Percentiles rank a stretch among this genome's conserved stretches.
Conservation (phyloP, 805 yeast species). For the Yamadazyma ubonensis region DNA sequence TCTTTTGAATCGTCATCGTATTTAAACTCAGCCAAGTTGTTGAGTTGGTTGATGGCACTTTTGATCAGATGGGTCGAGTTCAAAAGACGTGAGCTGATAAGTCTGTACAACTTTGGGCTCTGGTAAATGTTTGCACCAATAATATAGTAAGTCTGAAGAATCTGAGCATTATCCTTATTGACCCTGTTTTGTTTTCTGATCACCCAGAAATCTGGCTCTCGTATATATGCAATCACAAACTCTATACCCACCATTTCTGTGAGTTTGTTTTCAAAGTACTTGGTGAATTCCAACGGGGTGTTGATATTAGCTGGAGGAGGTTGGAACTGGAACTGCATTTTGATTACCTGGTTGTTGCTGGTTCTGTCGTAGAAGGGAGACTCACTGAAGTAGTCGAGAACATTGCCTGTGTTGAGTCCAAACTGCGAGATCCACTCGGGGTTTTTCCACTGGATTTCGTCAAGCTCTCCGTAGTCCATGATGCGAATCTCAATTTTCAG, state of each 20-base stretch:
- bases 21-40: constrained; percentile 25
- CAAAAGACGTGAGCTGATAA: constrained; percentile 65
- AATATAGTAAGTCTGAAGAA: constrained; percentile 77
- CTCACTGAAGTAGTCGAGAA: constrained; percentile 87
- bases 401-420: constrained; percentile 86
- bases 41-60: constrained; percentile 32
- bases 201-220: constrained; percentile 94
- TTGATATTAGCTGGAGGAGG: constrained; percentile 37
- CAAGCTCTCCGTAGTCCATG: constrained; percentile 28
- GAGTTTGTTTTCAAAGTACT: constrained; percentile 54
- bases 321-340: constrained; percentile 92
- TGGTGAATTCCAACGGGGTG: constrained; percentile 27
- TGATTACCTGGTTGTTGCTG: constrained; percentile 89
- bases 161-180: constrained; percentile 39
- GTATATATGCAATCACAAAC: constrained; percentile 66
- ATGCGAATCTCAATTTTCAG: too few relatives aligned
- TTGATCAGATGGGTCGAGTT: constrained; percentile 37
- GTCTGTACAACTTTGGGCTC: constrained; percentile 75
- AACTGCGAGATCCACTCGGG: constrained; percentile 95
- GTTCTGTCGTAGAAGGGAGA: constrained; percentile 95
- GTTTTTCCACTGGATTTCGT: constrained; percentile 93
- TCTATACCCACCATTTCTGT: constrained; percentile 82
- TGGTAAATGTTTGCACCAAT: constrained; percentile 91
- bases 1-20: constrained; percentile 8
- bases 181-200: constrained; percentile 76